phyloP scores from a whole-genome alignment of 2,329 filamentous ascomycete genomes.

The Graphilbum ipis-grandicollis region DNA sequence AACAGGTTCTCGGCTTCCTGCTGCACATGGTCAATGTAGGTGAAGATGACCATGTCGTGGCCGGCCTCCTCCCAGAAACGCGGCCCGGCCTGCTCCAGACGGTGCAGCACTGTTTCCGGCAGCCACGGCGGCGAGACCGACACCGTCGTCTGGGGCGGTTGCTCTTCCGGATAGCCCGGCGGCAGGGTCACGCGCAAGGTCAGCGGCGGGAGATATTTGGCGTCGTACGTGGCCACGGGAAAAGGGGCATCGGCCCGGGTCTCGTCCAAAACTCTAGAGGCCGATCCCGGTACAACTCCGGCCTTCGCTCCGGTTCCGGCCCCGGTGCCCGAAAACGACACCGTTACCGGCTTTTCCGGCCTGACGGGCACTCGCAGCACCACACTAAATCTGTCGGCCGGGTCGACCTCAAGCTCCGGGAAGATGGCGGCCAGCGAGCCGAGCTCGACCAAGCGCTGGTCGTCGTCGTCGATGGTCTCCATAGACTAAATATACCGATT shows the following conservation, averaged over 20 bases:
- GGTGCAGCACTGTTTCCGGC: constrained; percentile 24
- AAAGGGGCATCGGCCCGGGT: background rate
- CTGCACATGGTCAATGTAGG: constrained; percentile 46
- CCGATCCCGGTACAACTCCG: too few species aligned
- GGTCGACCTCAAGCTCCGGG: constrained; percentile 38
- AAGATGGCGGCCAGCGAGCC: constrained; percentile 46
- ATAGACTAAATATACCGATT: too few species aligned
- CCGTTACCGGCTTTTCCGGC: constrained; percentile 34
- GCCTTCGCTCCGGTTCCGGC: constrained; percentile 4
- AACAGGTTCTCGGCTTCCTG: constrained; percentile 43
- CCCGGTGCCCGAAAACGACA: constrained; percentile 30
- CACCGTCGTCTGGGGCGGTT: constrained; percentile 29
- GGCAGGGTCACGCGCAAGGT: constrained; percentile 36
- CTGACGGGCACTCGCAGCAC: constrained; percentile 40
- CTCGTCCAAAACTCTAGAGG: too few species aligned
- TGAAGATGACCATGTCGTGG: constrained; percentile 39
- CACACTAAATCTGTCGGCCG: constrained; percentile 28
- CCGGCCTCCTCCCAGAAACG: constrained; percentile 46
- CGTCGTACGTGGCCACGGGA: constrained; percentile 26
- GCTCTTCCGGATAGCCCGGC: constrained; percentile 36
- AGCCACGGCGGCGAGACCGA: constrained; percentile 42
- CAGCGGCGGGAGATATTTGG: constrained; percentile 41
- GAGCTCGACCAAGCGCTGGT: constrained; percentile 40
- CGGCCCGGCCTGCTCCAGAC: constrained; percentile 30
- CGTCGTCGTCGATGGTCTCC: constrained; percentile 17